These are phyloP conservation scores for Cercospora sp. DNA, from an alignment of 2,329 filamentous ascomycete species.

Conservation along the genomic window DNA sequence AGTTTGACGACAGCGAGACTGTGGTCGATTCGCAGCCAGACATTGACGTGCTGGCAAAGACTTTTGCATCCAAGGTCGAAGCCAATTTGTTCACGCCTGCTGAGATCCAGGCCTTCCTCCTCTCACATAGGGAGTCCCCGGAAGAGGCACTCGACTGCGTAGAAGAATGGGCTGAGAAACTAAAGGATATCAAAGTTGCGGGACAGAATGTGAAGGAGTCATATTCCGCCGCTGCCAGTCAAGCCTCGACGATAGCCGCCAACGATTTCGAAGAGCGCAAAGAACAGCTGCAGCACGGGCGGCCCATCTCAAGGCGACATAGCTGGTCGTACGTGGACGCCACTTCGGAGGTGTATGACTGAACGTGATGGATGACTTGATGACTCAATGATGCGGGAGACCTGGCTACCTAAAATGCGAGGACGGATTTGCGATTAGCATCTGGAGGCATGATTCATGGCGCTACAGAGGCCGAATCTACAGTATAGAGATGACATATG, in stretches of 20 bases:
- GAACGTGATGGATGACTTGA: not conserved
- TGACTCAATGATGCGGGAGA: not conserved
- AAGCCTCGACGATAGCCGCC: not conserved
- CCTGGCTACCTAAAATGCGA: not conserved
- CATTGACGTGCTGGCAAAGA: constrained; percentile 42
- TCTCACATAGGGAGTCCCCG: constrained; percentile 50
- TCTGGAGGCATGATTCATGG: not conserved
- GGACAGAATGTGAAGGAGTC: constrained; percentile 24
- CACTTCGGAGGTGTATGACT: not conserved
- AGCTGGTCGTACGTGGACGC: not conserved
- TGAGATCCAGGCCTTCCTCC: constrained; percentile 53
- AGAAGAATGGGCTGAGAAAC: constrained; percentile 41
- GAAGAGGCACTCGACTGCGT: constrained; percentile 45
- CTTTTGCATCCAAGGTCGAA: constrained; percentile 48
- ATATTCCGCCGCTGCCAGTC: not conserved
- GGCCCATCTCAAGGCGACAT: constrained; percentile 4
- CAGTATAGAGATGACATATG: not conserved
- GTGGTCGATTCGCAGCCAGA: not conserved
- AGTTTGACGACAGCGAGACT: not conserved
- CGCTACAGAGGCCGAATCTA: not conserved
- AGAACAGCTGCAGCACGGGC: not conserved
- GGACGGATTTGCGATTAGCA: not conserved
- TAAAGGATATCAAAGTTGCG: constrained; percentile 11
- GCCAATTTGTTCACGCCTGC: constrained; percentile 50
- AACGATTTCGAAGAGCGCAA: not conserved